These are phyloP conservation scores for Dipteronia sinensis DNA, from an alignment of 345 rosid genomes.

Conservation along the genomic window DNA sequence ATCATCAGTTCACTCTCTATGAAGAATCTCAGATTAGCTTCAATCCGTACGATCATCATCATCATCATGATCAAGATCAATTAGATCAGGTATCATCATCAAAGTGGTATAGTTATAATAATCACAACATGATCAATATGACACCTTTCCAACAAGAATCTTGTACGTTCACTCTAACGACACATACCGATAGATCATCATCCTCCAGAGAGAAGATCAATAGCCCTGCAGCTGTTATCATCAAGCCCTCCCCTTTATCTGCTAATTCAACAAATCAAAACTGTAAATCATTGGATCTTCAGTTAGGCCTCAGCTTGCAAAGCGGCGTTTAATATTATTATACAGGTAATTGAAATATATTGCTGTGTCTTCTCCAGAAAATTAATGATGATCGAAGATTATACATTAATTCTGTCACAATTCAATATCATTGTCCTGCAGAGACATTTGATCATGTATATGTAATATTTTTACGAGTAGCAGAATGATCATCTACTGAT, in stretches of 20 bases:
- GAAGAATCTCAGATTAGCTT: conserved; percentile 77
- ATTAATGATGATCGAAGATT: no score
- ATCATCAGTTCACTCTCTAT: conserved; percentile 35
- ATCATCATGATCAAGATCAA: conserved; percentile 20
- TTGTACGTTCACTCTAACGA: conserved; percentile 35
- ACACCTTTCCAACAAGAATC: conserved; percentile 29
- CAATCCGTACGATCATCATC: conserved; percentile 36
- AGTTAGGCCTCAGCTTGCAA: conserved; percentile 55
- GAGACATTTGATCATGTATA: no score
- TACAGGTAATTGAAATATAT: no score
- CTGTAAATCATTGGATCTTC: conserved; percentile 71
- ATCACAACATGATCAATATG: no score
- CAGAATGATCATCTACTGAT: neutral
- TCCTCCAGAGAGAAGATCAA: conserved; percentile 21
- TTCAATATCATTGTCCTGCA: no score
- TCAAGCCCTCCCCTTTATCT: conserved; percentile 43
- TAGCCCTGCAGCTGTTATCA: conserved; percentile 28
- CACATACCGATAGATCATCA: conserved; percentile 28
- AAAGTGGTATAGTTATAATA: conserved; percentile 13
- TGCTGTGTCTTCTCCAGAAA: no score
- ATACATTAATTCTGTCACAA: no score
- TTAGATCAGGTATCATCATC: conserved; percentile 22
- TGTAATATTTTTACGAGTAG: no score
- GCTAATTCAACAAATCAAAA: conserved; percentile 37
- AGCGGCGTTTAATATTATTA: conserved; percentile 20